Base-by-base conservation (phyloP, 2,329 filamentous ascomycete genomes). In the Graphilbum fragrans region DNA sequence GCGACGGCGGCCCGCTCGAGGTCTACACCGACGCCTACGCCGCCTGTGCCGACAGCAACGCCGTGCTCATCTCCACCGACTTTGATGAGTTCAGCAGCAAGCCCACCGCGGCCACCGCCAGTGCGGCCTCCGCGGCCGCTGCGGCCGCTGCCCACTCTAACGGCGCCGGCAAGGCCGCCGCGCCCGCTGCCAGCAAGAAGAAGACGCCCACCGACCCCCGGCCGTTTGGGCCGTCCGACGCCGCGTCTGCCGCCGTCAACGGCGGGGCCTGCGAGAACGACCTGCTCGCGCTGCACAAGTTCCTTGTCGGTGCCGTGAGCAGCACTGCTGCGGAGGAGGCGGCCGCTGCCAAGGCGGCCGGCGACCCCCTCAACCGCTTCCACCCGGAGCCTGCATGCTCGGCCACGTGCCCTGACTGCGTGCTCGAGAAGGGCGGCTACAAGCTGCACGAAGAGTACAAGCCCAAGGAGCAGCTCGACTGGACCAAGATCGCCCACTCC, bases 1-100 rank as follows among this genome's bases (percentile, higher is more conserved):
- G 56, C 39, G 59, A 67, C 12, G 63, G 60, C 14, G 61, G 63
- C 18, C 64, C 63, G 37, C 58, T 74, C 37, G 57, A 56, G 12
- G 64, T 74, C 25, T 69, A 71, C 50, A 59, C 58, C 7, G 64
- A 66, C 43, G 65, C 61, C 23, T 67, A 73, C 46, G 62, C 65
- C 31, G 71, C 70, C 18, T 74, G 70, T 51, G 50, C 60, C 33
- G 59, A 52, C 35, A 67, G 65, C 52, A 64, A 69, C 35, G 70
- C 70, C 31, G 56, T 74, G 35, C 58, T 74, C 44, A 68, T 74
- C 52, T 66, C 67, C n/a, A 74, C 70, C 39, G 69, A 74, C 44
- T 72, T 70, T 46, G 69, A 74, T 50, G 69, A 73, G 59, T 74
- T 74, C 56, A 63, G 64, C 50, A 58, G 61, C 37, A 44, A 41